These are phyloP conservation scores for Avicennia marina DNA, from an alignment of 257 asterid genomes.

Conservation along the genomic window DNA sequence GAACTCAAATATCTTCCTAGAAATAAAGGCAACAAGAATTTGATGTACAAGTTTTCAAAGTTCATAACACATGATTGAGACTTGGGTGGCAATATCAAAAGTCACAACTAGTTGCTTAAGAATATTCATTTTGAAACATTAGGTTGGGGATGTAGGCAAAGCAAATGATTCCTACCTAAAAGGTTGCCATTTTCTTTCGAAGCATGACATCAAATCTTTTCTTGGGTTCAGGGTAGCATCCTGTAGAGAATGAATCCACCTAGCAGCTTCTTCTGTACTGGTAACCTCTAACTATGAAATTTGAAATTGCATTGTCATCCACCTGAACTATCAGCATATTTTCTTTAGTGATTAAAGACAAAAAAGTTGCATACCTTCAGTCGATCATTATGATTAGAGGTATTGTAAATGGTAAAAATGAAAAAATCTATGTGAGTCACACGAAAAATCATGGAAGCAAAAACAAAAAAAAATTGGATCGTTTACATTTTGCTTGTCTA, in stretches of 20 bases:
- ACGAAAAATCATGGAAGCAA: conserved; percentile 8
- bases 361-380: conserved; percentile 59
- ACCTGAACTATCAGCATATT: background rate
- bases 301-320: conserved; percentile 3
- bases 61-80: too few species aligned
- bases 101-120: background rate
- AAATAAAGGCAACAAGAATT: background rate
- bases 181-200: conserved; percentile 66
- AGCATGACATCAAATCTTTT: conserved; percentile 24
- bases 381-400: conserved; percentile 74
- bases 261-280: conserved; percentile 68
- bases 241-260: conserved; percentile 52
- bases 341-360: background rate
- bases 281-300: conserved; percentile 47
- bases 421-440: conserved; percentile 65
- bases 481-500: background rate
- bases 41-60: too few species aligned
- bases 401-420: conserved; percentile 72
- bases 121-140: background rate
- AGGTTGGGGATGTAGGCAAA: background rate
- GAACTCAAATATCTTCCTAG: background rate
- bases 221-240: conserved; percentile 45
- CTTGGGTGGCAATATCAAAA: too few species aligned
- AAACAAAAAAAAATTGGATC: background rate
- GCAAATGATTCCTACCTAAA: conserved; percentile 38